Conservation (phyloP, 2,329 filamentous ascomycete genomes). For the Fusarium sp. region DNA sequence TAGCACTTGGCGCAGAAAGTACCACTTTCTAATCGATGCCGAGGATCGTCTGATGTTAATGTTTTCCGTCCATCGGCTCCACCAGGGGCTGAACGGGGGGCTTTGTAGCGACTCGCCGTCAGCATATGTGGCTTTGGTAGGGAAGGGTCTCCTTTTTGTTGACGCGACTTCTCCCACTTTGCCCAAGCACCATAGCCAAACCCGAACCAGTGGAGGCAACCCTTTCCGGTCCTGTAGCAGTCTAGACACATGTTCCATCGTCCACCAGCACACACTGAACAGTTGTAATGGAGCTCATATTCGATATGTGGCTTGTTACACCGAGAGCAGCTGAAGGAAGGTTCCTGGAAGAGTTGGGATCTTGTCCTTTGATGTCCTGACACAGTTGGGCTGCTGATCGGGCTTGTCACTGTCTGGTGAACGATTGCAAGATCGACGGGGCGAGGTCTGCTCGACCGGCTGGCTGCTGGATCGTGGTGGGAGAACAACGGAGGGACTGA, state of each 20-base stretch:
- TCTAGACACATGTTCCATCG: slow-evolving; percentile 82
- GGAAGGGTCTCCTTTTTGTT: slow-evolving; percentile 53
- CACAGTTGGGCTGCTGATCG: slow-evolving; percentile 50
- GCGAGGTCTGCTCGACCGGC: slow-evolving; percentile 47
- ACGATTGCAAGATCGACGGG: slow-evolving; percentile 58
- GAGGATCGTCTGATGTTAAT: slow-evolving; percentile 75
- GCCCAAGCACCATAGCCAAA: slow-evolving; percentile 80
- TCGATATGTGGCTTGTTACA: slow-evolving; percentile 82
- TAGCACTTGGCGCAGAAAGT: slow-evolving; percentile 86
- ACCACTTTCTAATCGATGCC: slow-evolving; percentile 77
- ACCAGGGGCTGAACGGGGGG: slow-evolving; percentile 62
- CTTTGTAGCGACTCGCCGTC: slow-evolving; percentile 67
- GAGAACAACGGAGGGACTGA: slow-evolving; percentile 18
- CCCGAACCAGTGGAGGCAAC: slow-evolving; percentile 89
- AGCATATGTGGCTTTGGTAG: slow-evolving; percentile 69
- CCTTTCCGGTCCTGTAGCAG: slow-evolving; percentile 82
- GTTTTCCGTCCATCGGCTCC: slow-evolving; percentile 68
- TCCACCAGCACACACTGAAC: slow-evolving; percentile 75
- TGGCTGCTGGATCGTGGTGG: slow-evolving; percentile 40
- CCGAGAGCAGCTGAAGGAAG: slow-evolving; percentile 77
- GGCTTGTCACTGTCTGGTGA: slow-evolving; percentile 51
- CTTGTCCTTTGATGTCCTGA: slow-evolving; percentile 56
- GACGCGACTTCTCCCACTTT: slow-evolving; percentile 70
- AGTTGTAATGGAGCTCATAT: slow-evolving; percentile 89
- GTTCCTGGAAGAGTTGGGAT: slow-evolving; percentile 73